A percentile compares a stretch with the other conserved stretches of the same genome.
These are phyloP conservation scores for Acidomyces sp. DNA, from an alignment of 495 filamentous ascomycete genomes.

Conservation along the genomic window DNA sequence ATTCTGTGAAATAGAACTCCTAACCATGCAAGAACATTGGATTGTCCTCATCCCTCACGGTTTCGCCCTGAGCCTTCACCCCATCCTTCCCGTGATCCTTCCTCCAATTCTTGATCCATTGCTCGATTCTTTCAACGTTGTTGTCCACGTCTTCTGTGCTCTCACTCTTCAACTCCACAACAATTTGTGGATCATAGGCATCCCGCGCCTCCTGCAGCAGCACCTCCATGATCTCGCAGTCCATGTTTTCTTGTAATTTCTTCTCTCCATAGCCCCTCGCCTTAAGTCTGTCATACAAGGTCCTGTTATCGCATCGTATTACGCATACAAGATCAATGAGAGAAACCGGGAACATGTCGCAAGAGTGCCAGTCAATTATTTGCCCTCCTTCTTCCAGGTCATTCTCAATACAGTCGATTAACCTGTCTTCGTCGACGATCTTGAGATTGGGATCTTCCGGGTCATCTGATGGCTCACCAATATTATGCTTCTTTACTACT, in stretches of 20 bases:
- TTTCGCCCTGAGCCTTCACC: conserved; percentile 7
- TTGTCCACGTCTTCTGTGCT: conserved; percentile 67
- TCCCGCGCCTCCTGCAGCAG: conserved; percentile 81
- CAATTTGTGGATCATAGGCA: conserved; percentile 72
- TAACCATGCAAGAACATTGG: conserved; percentile 20
- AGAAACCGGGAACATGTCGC: conserved; percentile 83
- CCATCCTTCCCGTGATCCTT: conserved; percentile 37
- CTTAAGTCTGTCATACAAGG: conserved; percentile 74
- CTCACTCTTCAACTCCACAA: conserved; percentile 82
- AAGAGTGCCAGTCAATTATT: conserved; percentile 97
- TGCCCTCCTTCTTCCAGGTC: conserved; percentile 67
- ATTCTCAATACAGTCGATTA: conserved; percentile 81
- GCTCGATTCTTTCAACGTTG: conserved; percentile 71
- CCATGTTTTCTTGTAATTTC: conserved; percentile 92
- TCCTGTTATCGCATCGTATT: conserved; percentile 60
- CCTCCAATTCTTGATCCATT: conserved; percentile 75
- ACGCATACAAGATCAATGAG: conserved; percentile 96
- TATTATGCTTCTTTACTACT: conserved; percentile 64
- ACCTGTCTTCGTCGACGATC: conserved; percentile 92
- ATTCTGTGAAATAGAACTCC: neutral
- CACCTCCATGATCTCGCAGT: conserved; percentile 95
- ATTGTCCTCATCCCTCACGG: conserved; percentile 17
- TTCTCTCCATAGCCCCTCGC: conserved; percentile 63
- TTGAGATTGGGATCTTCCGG: conserved; percentile 64
- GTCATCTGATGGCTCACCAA: conserved; percentile 11